Conservation (phyloP, 2,329 filamentous ascomycete species). For the Botrytis galanthina region DNA sequence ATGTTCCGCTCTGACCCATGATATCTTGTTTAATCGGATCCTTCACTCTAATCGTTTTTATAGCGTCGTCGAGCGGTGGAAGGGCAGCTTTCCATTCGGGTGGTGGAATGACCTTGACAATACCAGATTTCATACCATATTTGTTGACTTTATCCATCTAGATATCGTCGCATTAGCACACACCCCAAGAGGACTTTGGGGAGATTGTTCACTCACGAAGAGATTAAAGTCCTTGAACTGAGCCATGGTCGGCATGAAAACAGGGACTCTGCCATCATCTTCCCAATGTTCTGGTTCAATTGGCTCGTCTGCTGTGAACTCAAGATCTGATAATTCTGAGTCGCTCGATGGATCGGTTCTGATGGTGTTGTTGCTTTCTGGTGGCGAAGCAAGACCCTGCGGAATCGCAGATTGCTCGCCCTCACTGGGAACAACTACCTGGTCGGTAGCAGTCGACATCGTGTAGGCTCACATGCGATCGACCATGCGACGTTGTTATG, state of each 20-base stretch:
- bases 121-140: constrained; percentile 96
- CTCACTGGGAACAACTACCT: constrained; percentile 29
- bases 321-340: constrained; percentile 65
- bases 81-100: constrained; percentile 86
- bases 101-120: constrained; percentile 93
- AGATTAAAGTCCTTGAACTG: constrained; percentile 92
- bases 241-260: constrained; percentile 93
- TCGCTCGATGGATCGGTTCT: constrained; percentile 56
- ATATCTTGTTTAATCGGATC: constrained; percentile 99
- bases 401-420: constrained; percentile 20
- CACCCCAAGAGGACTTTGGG: background rate
- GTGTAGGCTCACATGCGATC: constrained; percentile 32
- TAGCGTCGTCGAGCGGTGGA: constrained; percentile 74
- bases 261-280: constrained; percentile 75
- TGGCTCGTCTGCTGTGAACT: constrained; percentile 56
- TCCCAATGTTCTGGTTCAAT: constrained; percentile 80
- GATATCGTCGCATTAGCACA: constrained; percentile 25
- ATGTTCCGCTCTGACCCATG: constrained; percentile 90
- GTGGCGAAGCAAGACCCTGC: constrained; percentile 55
- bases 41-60: constrained; percentile 90
- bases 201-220: constrained; percentile 62
- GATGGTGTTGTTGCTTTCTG: constrained; percentile 59
- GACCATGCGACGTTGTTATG: constrained; percentile 17
- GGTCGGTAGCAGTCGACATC: constrained; percentile 34
- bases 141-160: constrained; percentile 78